Conservation (phyloP, 345 rosid genomes). For the Alliaria petiolata region DNA sequence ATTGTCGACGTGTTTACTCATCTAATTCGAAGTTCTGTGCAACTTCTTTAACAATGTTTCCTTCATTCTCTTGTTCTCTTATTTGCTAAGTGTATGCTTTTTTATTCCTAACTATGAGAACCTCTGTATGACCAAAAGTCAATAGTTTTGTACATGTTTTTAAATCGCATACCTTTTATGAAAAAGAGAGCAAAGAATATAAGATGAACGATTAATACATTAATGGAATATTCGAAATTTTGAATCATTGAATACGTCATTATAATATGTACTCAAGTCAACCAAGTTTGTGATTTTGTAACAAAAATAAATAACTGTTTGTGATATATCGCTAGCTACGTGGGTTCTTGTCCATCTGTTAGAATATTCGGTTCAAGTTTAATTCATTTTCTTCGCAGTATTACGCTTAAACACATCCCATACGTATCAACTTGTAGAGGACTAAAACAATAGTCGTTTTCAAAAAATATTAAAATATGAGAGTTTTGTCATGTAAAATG, state of each 20-base stretch:
- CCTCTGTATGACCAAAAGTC: too few relatives aligned
- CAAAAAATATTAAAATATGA: neutral
- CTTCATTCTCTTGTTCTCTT: too few relatives aligned
- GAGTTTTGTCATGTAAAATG: neutral
- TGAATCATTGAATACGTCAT: conserved; percentile 19
- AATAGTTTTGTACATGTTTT: too few relatives aligned
- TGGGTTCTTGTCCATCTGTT: conserved; percentile 8
- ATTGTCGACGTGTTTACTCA: too few relatives aligned
- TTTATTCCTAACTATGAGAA: too few relatives aligned
- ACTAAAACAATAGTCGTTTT: neutral
- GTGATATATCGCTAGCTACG: neutral
- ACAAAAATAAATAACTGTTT: neutral
- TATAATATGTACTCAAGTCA: conserved; percentile 19
- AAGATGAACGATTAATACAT: neutral
- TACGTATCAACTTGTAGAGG: neutral
- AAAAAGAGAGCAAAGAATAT: too few relatives aligned
- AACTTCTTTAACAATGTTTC: too few relatives aligned
- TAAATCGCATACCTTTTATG: neutral
- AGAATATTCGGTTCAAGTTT: neutral
- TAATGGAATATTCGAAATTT: conserved; percentile 12
- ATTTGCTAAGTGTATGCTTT: too few relatives aligned
- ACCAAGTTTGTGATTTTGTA: conserved; percentile 26
- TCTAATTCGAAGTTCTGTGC: too few relatives aligned
- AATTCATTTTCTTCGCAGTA: neutral
- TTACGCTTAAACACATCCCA: neutral